A percentile compares a stretch with the other conserved stretches of the same genome.
These are phyloP conservation scores for Penicillium frequentans DNA, from an alignment of 2,329 filamentous ascomycete genomes.

Conservation along the genomic window DNA sequence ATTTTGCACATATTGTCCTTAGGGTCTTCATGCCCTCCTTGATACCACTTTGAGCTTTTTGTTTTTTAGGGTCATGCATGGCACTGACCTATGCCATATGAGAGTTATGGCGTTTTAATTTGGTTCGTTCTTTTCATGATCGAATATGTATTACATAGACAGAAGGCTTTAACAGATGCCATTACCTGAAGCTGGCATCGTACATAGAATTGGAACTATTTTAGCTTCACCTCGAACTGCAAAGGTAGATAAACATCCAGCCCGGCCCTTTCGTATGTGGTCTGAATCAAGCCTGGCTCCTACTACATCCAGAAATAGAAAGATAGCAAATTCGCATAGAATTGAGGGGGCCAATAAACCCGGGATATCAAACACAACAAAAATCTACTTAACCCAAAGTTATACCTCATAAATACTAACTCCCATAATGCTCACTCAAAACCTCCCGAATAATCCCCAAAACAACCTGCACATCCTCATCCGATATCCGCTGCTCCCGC, in stretches of 20 bases:
- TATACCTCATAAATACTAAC: background rate
- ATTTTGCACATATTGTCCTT: background rate
- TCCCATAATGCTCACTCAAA: slow-evolving; percentile 23
- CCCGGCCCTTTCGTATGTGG: background rate
- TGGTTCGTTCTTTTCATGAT: background rate
- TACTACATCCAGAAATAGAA: background rate
- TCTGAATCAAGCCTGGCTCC: background rate
- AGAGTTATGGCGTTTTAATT: background rate
- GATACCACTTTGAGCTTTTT: background rate
- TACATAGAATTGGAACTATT: background rate
- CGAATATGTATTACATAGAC: background rate
- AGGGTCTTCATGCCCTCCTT: background rate
- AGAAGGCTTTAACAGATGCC: background rate
- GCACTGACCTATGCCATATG: background rate
- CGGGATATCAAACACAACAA: slow-evolving; percentile 13
- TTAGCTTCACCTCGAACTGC: background rate
- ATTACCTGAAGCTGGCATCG: background rate
- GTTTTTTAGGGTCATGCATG: background rate
- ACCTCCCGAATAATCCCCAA: slow-evolving; percentile 38
- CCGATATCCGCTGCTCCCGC: slow-evolving; percentile 39
- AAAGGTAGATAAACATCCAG: background rate
- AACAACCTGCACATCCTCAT: slow-evolving; percentile 38
- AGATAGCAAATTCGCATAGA: background rate
- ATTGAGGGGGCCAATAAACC: background rate
- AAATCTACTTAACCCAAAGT: background rate